Evolutionary conservation across 2,329 filamentous ascomycete species (phyloP).

Genomic region (Akanthomyces dipterigenus): DNA sequence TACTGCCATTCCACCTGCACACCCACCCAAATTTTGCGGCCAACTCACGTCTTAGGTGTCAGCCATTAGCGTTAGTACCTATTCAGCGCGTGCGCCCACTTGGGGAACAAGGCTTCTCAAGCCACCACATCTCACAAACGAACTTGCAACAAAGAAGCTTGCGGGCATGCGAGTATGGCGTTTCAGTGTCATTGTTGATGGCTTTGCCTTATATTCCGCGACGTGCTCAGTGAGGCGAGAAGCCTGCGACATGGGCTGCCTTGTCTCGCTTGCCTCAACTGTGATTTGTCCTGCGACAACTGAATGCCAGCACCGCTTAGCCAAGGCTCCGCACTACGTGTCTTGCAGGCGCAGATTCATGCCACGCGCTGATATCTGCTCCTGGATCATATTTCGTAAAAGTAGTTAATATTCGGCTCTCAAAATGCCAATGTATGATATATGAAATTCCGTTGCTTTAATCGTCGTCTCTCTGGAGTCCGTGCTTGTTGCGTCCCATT

Average conservation of each 20-base stretch:
- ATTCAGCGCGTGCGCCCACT: neutral
- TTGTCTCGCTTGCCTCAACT: neutral
- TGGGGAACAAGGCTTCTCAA: neutral
- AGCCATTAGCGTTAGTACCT: no score
- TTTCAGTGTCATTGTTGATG: neutral
- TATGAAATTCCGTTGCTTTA: constrained; percentile 16
- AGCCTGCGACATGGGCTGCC: neutral
- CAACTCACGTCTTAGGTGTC: no score
- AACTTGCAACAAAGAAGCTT: neutral
- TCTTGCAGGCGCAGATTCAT: no score
- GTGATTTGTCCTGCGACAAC: neutral
- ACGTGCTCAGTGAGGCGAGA: no score
- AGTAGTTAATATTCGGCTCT: neutral
- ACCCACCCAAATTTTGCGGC: neutral
- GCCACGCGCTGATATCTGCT: no score
- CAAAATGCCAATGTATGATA: neutral
- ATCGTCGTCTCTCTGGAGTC: constrained; percentile 40
- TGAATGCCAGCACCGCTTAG: neutral
- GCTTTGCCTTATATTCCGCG: no score
- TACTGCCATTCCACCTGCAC: neutral
- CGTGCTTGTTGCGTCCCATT: constrained; percentile 41
- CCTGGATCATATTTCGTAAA: neutral
- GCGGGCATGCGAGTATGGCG: neutral
- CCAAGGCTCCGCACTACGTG: neutral
- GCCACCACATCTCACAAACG: neutral